Evolutionary conservation across 2,329 filamentous ascomycete species (phyloP).

Genomic region (Epichloe scottii): DNA sequence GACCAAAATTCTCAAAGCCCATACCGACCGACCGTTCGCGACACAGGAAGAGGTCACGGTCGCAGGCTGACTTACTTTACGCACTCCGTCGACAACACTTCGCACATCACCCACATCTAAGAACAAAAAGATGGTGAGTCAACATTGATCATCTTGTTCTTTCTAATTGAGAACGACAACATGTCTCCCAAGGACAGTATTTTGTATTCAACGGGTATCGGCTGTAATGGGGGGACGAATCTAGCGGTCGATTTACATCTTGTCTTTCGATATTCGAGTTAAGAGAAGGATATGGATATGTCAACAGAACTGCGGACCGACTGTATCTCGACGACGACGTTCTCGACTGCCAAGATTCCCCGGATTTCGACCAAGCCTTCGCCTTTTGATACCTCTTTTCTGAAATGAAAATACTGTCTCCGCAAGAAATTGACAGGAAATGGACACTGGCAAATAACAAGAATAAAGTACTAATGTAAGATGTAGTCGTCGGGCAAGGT

Average conservation of each 20-base stretch:
- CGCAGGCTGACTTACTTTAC: conserved; percentile 21
- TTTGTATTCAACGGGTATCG: neutral
- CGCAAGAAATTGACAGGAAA: neutral
- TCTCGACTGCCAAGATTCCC: neutral
- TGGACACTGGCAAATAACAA: neutral
- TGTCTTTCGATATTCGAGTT: neutral
- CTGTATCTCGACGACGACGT: neutral
- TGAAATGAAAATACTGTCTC: neutral
- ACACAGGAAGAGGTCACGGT: conserved; percentile 22
- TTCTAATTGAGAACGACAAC: neutral
- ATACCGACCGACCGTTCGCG: conserved; percentile 19
- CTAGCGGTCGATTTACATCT: neutral
- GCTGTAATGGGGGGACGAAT: neutral
- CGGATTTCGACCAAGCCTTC: neutral
- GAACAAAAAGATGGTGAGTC: conserved; percentile 38
- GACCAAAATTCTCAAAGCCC: conserved; percentile 19
- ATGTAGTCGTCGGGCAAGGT: conserved; percentile 50
- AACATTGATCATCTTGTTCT: conserved; percentile 7
- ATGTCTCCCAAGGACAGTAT: neutral
- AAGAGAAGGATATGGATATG: neutral
- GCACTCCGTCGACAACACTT: conserved; percentile 27
- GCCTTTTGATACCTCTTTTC: neutral
- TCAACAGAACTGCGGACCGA: neutral
- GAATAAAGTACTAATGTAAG: neutral
- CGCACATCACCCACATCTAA: conserved; percentile 26